phyloP scores from a whole-genome alignment of 2,329 filamentous ascomycete species.

The Thielaviopsis populi region DNA sequence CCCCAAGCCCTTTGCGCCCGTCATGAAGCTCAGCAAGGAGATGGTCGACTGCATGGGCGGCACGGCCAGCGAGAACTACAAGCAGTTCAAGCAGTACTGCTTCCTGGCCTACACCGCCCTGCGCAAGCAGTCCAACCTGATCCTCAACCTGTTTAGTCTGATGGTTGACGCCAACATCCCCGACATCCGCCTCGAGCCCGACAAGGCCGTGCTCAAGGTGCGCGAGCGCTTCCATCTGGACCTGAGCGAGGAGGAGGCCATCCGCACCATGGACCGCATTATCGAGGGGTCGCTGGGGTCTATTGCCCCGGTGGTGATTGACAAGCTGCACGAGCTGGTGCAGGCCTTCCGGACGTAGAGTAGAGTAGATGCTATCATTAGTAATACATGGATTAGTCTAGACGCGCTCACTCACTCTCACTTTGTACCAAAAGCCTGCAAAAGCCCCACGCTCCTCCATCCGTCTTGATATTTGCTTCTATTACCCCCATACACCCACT shows the following conservation, averaged over 20 bases:
- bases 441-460: too few species aligned
- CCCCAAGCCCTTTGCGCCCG: slow-evolving; percentile 89
- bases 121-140: slow-evolving; percentile 76
- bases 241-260: slow-evolving; percentile 80
- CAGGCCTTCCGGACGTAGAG: slow-evolving; percentile 71
- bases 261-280: slow-evolving; percentile 70
- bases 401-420: too few species aligned
- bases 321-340: slow-evolving; percentile 83
- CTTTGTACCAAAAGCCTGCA: neutral
- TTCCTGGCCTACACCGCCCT: slow-evolving; percentile 88
- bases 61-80: slow-evolving; percentile 62
- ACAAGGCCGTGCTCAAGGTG: slow-evolving; percentile 89
- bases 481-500: neutral
- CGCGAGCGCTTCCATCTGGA: slow-evolving; percentile 89
- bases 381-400: neutral
- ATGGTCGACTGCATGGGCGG: slow-evolving; percentile 99
- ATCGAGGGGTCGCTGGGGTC: slow-evolving; percentile 86
- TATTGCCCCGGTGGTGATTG: slow-evolving; percentile 85
- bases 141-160: slow-evolving; percentile 85
- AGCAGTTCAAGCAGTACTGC: slow-evolving; percentile 86
- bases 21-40: slow-evolving; percentile 93
- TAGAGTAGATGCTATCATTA: neutral
- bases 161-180: slow-evolving; percentile 98
- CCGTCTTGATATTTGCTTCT: neutral
- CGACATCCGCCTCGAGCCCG: slow-evolving; percentile 80